Base-by-base conservation (phyloP, 139 green algal genomes). In the Chlamydomonas sp. region DNA sequence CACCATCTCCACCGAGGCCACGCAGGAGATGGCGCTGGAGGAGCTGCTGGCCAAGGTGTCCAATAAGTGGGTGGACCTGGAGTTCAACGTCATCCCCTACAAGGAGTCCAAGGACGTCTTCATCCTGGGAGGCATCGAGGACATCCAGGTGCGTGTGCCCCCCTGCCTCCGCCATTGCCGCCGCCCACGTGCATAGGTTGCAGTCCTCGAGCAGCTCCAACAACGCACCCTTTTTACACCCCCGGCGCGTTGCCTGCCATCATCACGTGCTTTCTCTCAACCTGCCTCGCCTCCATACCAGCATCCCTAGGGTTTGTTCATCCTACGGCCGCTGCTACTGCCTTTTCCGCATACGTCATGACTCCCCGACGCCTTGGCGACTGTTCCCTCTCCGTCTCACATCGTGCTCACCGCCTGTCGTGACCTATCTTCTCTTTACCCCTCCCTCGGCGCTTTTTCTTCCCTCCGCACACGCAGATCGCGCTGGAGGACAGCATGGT, bases 41-140 rank as follows among this genome's bases (percentile, higher is more conserved):
- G 94, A 94, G 89, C 85, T 97, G 88, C 93, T 98, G 77, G 86
- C 89, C 31, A 96, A 96, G 87, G 93, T 81, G 76, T 84, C 78
- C 20, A 85, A 67, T 82, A 97, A 96, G 87, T 98, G 95, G 96
- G 83, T 78, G 31, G 90, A 93, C 75, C 91, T 97, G n/a, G 96
- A 97, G 89, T 95, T 98, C 79, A 86, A 77, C 1, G 88, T 97
- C 17, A 86, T 95, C 1, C 85, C 92, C 1, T 98, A 97, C 95
- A 98, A 98, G 91, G 96, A 98, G 80, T 88, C 85, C 77, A 98
- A 98, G 92, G 96, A 98, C 85, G 90, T 94, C 74, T 97, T 95
- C 89, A 97, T 98, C 74, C 90, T 98, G 88, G 95, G 94, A 3
- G 90, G 85, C 18, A 90, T 97, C 16, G 96, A 98, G 78, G 95